phyloP scores from a whole-genome alignment of 495 filamentous ascomycete species.

The Talaromyces proteolyticus region DNA sequence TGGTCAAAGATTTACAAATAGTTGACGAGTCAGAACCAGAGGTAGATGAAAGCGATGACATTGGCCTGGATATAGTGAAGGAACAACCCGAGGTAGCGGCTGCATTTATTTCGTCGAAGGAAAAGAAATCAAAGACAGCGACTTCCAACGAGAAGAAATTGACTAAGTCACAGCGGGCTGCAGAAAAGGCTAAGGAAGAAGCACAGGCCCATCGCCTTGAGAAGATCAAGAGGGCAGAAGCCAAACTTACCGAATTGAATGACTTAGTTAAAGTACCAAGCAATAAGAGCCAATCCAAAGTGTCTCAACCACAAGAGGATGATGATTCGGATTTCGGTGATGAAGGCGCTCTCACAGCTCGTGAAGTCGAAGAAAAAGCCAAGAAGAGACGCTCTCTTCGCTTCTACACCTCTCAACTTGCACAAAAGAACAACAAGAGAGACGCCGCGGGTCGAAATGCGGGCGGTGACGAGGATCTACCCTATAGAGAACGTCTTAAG shows the following conservation, averaged over 20 bases:
- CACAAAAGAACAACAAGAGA: conserved; percentile 85
- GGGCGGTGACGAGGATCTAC: conserved; percentile 89
- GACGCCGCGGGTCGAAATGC: conserved; percentile 73
- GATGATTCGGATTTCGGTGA: conserved; percentile 65
- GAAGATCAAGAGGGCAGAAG: conserved; percentile 50
- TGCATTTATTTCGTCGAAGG: conserved; percentile 8
- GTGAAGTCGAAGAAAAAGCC: conserved; percentile 76
- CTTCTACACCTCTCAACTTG: conserved; percentile 96
- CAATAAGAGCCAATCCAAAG: conserved; percentile 29
- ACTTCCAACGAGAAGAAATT: conserved; percentile 35
- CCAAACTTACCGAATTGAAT: conserved; percentile 65
- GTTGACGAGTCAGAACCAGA: conserved; percentile 17
- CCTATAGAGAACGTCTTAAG: conserved; percentile 77
- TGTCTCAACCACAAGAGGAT: conserved; percentile 25
- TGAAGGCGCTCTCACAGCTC: conserved; percentile 50
- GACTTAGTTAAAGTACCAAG: conserved; percentile 28
- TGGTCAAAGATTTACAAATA: conserved; percentile 51
- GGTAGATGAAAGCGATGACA: conserved; percentile 17
- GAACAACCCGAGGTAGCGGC: conserved; percentile 10
- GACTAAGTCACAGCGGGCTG: conserved; percentile 44
- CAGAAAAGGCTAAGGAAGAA: conserved; percentile 44
- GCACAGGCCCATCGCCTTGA: conserved; percentile 50
- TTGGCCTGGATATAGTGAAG: conserved; percentile 1
- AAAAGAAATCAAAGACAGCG: conserved; percentile 19
- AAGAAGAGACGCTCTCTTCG: conserved; percentile 79